Evolutionary conservation across 2,329 filamentous ascomycete species (phyloP), one percentile per base, ranked within the genome.

Genomic region (Pseudogymnoascus sp.): DNA sequence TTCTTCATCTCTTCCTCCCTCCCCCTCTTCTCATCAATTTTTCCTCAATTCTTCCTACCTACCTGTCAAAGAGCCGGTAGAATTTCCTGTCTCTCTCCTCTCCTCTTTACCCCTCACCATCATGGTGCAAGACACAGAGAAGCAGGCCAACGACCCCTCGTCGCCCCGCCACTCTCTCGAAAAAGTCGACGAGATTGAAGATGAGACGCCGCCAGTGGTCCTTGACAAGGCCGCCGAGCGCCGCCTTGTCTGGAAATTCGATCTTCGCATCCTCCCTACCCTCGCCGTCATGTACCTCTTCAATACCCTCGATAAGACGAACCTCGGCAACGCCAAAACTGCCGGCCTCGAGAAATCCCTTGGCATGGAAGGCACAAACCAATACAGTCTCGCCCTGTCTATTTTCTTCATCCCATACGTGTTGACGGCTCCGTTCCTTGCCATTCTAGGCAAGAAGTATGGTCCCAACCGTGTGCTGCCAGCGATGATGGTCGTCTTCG

Each of bases 351-450:
- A 70, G 11, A 76, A 75, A 23, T 82, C 86, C 68, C 75, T 90
- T 18, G 73, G 82, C 34, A 86, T 91, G 74, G 79, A 79, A 46
- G 73, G 75, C 0, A 31, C 34, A 31, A 81, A 85, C 66, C 81
- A 90, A 71, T 90, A 91, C 76, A 90, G 90, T 71, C 80, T 85
- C 28, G 81, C 90, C 59, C 74, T 91, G 37, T 82, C 81, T 61
- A 85, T 92, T 67, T 92, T 92, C 78, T 92, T 89, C 74, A 79
- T 91, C 5, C 89, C 89, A 0, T 91, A 89, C 71, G 62, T 63
- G 61, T 67, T 50, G 44, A 50, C 44, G 11, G 69, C 61, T 7
- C 11, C 64, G 40, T 80, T 78, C 11, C 53, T 71, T 68, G 69
- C 66, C 12, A 87, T 91, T 76, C 71, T 89, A 4, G 88, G 87